Conservation (phyloP, 805 yeast species). For the Wilhelminamyces savonicus region DNA sequence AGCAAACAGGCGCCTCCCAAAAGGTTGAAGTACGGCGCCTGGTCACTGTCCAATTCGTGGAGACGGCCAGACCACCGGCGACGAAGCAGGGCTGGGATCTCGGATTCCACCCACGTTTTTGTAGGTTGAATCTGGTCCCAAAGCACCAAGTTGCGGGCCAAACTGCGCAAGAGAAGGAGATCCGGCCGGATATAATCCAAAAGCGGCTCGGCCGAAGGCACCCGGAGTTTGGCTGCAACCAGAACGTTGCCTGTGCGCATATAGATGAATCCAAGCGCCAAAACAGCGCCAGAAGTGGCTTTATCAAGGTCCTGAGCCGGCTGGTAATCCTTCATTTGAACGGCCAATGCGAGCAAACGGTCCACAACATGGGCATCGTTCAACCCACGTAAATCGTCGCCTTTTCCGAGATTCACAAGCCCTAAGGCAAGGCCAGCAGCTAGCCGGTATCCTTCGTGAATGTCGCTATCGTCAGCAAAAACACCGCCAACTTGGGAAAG, state of each 20-base stretch:
- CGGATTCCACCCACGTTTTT: constrained; percentile 49
- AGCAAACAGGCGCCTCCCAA: constrained; percentile 73
- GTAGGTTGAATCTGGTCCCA: constrained; percentile 59
- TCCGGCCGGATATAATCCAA: constrained; percentile 78
- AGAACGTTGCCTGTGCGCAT: constrained; percentile 55
- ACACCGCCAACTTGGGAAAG: constrained; percentile 61
- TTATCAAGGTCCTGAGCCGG: constrained; percentile 53
- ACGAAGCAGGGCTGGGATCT: constrained; percentile 45
- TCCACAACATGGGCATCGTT: constrained; percentile 63
- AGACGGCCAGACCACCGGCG: constrained; percentile 20
- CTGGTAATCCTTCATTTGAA: constrained; percentile 57
- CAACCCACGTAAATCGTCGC: constrained; percentile 51
- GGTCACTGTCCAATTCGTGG: constrained; percentile 47
- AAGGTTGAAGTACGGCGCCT: constrained; percentile 54
- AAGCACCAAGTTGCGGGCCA: constrained; percentile 59
- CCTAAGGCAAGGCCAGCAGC: constrained; percentile 91
- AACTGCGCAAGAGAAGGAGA: constrained; percentile 55
- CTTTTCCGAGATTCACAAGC: constrained; percentile 72
- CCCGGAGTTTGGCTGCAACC: constrained; percentile 54
- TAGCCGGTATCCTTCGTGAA: constrained; percentile 74
- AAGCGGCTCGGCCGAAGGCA: constrained; percentile 55
- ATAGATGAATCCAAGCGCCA: constrained; percentile 71
- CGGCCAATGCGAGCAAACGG: constrained; percentile 49
- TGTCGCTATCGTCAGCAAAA: constrained; percentile 47
- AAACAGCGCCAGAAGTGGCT: constrained; percentile 65